These are phyloP conservation scores for Yarrowia porcina DNA, from an alignment of 805 yeast species.

Conservation along the genomic window DNA sequence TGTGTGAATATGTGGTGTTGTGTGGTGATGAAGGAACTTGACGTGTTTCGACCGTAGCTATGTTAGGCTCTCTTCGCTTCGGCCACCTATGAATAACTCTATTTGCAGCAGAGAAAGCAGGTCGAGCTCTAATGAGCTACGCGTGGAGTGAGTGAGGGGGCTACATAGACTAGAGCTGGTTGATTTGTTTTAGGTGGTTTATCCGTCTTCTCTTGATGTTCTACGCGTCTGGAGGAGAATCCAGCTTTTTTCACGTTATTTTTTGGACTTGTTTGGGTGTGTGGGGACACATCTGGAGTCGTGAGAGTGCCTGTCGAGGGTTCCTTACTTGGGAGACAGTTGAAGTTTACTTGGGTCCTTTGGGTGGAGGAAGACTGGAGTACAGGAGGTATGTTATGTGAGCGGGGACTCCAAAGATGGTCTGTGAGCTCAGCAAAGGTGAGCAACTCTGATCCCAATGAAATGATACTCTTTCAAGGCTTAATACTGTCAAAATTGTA, in stretches of 20 bases:
- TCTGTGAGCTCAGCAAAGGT: too few species aligned
- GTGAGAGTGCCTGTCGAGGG: too few species aligned
- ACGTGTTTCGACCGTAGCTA: background rate
- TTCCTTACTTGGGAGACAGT: too few species aligned
- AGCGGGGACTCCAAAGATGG: too few species aligned
- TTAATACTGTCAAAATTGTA: too few species aligned
- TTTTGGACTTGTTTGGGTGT: background rate
- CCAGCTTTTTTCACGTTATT: background rate
- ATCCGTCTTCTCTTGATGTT: too few species aligned
- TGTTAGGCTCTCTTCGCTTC: background rate
- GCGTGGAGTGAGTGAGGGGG: background rate
- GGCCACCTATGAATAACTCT: conserved; percentile 24
- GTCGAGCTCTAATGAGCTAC: conserved; percentile 1
- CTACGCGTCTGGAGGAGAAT: background rate
- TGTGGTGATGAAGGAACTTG: background rate
- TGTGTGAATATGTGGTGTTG: conserved; percentile 16
- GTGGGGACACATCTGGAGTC: background rate
- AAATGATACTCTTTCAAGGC: too few species aligned
- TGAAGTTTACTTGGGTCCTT: too few species aligned
- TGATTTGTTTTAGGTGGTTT: background rate
- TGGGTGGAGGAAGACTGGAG: too few species aligned
- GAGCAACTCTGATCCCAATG: too few species aligned
- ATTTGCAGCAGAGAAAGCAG: background rate
- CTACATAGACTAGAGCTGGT: too few species aligned
- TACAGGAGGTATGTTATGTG: too few species aligned